Evolutionary conservation across 192 early-diverging fungal species (phyloP), one percentile per base, ranked within the genome.

Genomic region (Lobosporangium transversale): DNA sequence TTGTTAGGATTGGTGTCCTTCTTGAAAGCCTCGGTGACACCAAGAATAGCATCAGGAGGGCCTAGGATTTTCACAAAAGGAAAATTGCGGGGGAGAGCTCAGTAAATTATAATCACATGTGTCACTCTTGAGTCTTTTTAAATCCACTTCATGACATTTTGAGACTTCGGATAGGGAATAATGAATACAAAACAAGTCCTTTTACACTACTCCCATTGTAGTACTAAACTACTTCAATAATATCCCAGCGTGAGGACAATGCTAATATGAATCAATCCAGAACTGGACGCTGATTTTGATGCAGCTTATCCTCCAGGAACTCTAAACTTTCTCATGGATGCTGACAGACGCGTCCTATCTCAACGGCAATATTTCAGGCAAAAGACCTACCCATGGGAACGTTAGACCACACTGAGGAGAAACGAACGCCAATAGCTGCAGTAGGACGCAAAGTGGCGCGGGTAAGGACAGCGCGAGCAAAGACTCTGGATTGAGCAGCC

Each of bases 11-110:
- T 90, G 37, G 76, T 84, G 81, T 97, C 95, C 74, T 90, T 91
- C 88, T 94, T 95, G 89, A 92, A 99, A 27, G 95, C 95, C 79
- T 96, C 97, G 53, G 94, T 94, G 69, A 98, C 91, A 64, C 91
- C 91, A 50, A 94, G 85, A 64, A 94, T 94, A 7, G 92, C 88
- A 68, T 94, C 92, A 27, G 92, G 90, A 61, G 91, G 92, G 56
- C 88, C 88, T 87, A 74, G 53, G 31, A 27, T 5, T n/a, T n/a
- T 21, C 21, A 21, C 27, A 49, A 40, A 17, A 20, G 15, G 35
- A 53, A 20, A 8, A 54, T 30, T 26, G 26, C 24, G 30, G 61
- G 27, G 33, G 35, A 23, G 9, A 26, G 29, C 4, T 12, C 15
- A 3, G 31, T 5, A 12, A 54, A 5, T 45, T 33, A 26, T 18